Evolutionary conservation across 2,329 filamentous ascomycete species (phyloP).

Genomic region (Bipolaris victoriae): DNA sequence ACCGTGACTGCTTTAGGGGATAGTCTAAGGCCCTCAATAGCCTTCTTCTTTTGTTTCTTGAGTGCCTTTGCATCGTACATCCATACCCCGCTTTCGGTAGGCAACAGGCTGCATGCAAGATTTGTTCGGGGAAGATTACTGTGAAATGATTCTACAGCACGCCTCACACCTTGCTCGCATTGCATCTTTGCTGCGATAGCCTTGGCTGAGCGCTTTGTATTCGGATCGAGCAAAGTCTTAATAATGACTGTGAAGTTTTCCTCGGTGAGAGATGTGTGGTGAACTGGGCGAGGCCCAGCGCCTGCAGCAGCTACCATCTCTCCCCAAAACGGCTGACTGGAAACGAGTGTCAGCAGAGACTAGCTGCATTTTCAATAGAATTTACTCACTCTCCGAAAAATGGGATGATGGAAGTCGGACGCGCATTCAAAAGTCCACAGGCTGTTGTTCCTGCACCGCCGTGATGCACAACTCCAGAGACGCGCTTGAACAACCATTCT

Average conservation of each 20-base stretch:
- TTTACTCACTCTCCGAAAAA: too few species aligned
- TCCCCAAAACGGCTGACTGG: slow-evolving; percentile 45
- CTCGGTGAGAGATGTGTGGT: slow-evolving; percentile 34
- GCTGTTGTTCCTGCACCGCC: too few species aligned
- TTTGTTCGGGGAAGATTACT: slow-evolving; percentile 34
- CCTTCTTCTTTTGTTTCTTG: not conserved
- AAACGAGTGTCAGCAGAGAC: too few species aligned
- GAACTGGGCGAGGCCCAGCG: slow-evolving; percentile 37
- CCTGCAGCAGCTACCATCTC: slow-evolving; percentile 40
- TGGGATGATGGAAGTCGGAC: too few species aligned
- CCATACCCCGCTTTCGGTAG: slow-evolving; percentile 8
- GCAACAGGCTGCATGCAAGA: slow-evolving; percentile 30
- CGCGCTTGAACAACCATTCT: too few species aligned
- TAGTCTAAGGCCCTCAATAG: too few species aligned
- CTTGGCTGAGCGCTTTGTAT: slow-evolving; percentile 21
- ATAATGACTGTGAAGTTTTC: slow-evolving; percentile 35
- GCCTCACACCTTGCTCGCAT: slow-evolving; percentile 30
- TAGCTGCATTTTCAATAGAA: too few species aligned
- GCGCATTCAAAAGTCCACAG: too few species aligned
- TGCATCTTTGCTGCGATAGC: slow-evolving; percentile 31
- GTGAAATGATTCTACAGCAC: slow-evolving; percentile 36
- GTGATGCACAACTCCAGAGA: too few species aligned
- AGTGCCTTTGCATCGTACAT: slow-evolving; percentile 36
- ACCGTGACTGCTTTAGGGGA: too few species aligned
- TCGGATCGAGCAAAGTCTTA: slow-evolving; percentile 21